Conservation (phyloP, 768 basidiomycete genomes). For the Porpolomopsis calyptriformis region DNA sequence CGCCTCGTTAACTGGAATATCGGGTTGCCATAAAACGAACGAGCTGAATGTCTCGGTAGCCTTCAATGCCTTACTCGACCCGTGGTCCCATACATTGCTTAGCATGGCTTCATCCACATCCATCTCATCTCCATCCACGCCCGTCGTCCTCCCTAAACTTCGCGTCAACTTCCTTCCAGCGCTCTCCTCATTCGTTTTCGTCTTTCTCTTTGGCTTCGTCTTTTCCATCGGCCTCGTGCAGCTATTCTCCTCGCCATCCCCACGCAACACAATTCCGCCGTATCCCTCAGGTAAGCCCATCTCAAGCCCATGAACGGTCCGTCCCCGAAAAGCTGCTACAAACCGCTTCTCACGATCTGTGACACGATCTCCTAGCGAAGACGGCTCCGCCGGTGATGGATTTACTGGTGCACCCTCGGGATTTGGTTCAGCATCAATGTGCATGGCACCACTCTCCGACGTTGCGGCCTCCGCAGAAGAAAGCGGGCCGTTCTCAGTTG, state of each 20-base stretch:
- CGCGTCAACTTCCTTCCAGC: slow-evolving; percentile 18
- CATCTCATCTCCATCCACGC: slow-evolving; percentile 16
- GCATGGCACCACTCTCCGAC: too few species aligned
- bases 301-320: slow-evolving; percentile 58
- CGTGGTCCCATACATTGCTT: not conserved
- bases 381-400: not conserved
- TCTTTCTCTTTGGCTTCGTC: slow-evolving; percentile 6
- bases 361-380: not conserved
- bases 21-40: slow-evolving; percentile 69
- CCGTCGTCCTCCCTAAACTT: slow-evolving; percentile 19
- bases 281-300: slow-evolving; percentile 59
- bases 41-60: slow-evolving; percentile 50
- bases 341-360: slow-evolving; percentile 26
- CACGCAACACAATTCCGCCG: slow-evolving; percentile 48
- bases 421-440: too few species aligned
- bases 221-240: not conserved
- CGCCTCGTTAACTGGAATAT: slow-evolving; percentile 57
- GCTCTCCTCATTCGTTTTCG: slow-evolving; percentile 21
- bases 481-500: not conserved
- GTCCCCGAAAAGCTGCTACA: slow-evolving; percentile 62
- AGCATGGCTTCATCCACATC: not conserved
- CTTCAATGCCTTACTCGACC: slow-evolving; percentile 26
- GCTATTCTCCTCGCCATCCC: slow-evolving; percentile 13
- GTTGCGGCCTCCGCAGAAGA: too few species aligned
- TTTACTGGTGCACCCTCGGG: too few species aligned